Base-by-base conservation (phyloP, 2,329 filamentous ascomycete species). In the Sphaerostilbella broomeana region DNA sequence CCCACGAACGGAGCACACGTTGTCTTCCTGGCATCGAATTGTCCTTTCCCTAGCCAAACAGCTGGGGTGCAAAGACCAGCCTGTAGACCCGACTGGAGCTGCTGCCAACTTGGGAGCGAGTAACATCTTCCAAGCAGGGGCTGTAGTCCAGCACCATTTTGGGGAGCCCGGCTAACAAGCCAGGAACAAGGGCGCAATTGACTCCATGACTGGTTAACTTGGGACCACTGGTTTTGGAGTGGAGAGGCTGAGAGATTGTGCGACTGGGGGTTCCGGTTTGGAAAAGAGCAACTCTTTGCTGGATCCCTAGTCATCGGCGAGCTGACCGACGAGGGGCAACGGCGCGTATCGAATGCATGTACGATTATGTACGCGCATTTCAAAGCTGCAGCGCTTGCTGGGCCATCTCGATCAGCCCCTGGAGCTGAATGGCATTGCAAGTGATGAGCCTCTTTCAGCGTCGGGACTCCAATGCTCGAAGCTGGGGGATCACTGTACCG, bases 181-280 rank as follows among this genome's bases (percentile, higher is more conserved):
- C 29, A 28, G 27, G 26, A 21, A 16, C 33, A 33, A 35, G 19
- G 13, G 4, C 36, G 21, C n/a, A n/a, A n/a, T n/a, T n/a, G n/a
- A n/a, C 29, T 13, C 22, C 13, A 19, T 12, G 10, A 15, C 22
- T 9, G 29, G 22, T 26, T 24, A 30, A 31, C 41, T 22, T 30
- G 32, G 41, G 31, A 12, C n/a, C n/a, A 7, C 15, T 38, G 32
- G 30, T 32, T n/a, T 30, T 31, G 26, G 27, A 19, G 41, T 43
- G 41, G 41, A 43, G 41, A 40, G 36, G 26, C 41, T 32, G 41
- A 26, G 28, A 43, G 33, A 43, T 43, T 40, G 41, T 33, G 36
- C 7, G 20, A 17, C 20, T 17, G 25, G 31, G 34, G 40, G 28
- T 24, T 24, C 34, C 5, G 27, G n/a, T n/a, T n/a, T n/a, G n/a